These are phyloP conservation scores for Fusarium coicis DNA, from an alignment of 2,329 filamentous ascomycete species.

Conservation along the genomic window DNA sequence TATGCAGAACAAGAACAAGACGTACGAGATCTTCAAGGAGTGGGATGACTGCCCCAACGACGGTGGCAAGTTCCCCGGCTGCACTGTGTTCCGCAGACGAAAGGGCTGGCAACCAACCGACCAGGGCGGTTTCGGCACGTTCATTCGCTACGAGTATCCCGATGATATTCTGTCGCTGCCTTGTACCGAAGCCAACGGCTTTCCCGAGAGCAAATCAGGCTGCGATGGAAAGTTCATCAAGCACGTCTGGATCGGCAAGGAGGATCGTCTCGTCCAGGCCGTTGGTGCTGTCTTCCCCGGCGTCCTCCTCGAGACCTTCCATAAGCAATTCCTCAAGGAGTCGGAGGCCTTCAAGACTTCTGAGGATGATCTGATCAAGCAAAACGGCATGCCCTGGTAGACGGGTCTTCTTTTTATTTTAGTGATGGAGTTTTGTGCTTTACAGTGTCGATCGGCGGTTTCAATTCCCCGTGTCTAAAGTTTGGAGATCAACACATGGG, in stretches of 20 bases:
- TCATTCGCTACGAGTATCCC: slow-evolving; percentile 55
- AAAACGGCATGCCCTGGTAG: slow-evolving; percentile 19
- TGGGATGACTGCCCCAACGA: slow-evolving; percentile 58
- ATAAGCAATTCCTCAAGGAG: slow-evolving; percentile 50
- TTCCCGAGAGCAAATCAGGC: slow-evolving; percentile 50
- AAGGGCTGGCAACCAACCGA: slow-evolving; percentile 52
- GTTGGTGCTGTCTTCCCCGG: slow-evolving; percentile 53
- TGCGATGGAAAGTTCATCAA: slow-evolving; percentile 56
- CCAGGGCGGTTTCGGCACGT: slow-evolving; percentile 57
- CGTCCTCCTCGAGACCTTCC: slow-evolving; percentile 49
- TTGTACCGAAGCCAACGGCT: slow-evolving; percentile 58
- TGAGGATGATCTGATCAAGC: slow-evolving; percentile 15
- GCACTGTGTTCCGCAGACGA: slow-evolving; percentile 51
- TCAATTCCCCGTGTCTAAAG: neutral
- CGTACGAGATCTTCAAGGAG: slow-evolving; percentile 59
- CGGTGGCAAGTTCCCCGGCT: slow-evolving; percentile 50
- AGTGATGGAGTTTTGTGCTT: slow-evolving; percentile 7
- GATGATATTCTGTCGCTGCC: slow-evolving; percentile 53
- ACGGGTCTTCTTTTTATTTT: neutral
- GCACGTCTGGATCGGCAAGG: slow-evolving; percentile 57
- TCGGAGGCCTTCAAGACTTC: slow-evolving; percentile 22
- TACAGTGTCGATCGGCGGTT: slow-evolving; percentile 10
- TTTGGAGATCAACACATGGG: neutral
- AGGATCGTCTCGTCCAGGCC: slow-evolving; percentile 52
- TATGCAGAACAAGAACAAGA: slow-evolving; percentile 60